Base-by-base conservation (phyloP, 2,329 filamentous ascomycete genomes). In the Aspergillus sp. region DNA sequence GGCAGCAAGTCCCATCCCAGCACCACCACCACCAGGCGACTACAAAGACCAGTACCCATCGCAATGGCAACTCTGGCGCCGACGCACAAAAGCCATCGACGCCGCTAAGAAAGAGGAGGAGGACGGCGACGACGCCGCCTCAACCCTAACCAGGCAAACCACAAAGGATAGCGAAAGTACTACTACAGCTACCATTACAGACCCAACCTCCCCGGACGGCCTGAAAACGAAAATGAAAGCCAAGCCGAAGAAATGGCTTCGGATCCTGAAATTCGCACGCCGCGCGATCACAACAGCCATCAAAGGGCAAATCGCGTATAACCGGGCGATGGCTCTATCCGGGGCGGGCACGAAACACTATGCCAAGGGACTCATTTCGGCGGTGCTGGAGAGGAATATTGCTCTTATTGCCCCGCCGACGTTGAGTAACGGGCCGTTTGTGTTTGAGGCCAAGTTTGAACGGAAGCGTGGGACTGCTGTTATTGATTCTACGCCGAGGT, bases 391-490 rank as follows among this genome's bases (percentile, higher is more conserved):
- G 4, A 84, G 91, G 70, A 80, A 83, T 30, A 74, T 88, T 68
- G 74, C 90, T 36, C 89, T 41, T 12, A 34, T 22, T 20, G 9
- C 22, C 32, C 44, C 18, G 32, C 48, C 17, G 13, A 26, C 7
- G 41, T 26, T 39, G 3, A 20, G 45, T 1, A 80, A 83, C 0
- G 90, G 91, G 0, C 91, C 91, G 0, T 80, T 92, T 0, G 87
- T 88, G n/a, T 96, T 95, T 76, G 86, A 87, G 26, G 87, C 83
- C 0, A 81, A 91, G 4, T 89, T 82, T 66, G 80, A 86, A 18
- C 90, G 91, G 8, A 83, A 86, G 64, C 89, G 86, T 66, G 91
- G 91, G 0, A 84, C 89, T 57, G 83, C 87, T 0, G 91, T 89
- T 66, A 85, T 95, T 60, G 75, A 77, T 52, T 53, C 48, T 24